phyloP scores from a whole-genome alignment of 2,329 filamentous ascomycete genomes.

The Botrytis porri region DNA sequence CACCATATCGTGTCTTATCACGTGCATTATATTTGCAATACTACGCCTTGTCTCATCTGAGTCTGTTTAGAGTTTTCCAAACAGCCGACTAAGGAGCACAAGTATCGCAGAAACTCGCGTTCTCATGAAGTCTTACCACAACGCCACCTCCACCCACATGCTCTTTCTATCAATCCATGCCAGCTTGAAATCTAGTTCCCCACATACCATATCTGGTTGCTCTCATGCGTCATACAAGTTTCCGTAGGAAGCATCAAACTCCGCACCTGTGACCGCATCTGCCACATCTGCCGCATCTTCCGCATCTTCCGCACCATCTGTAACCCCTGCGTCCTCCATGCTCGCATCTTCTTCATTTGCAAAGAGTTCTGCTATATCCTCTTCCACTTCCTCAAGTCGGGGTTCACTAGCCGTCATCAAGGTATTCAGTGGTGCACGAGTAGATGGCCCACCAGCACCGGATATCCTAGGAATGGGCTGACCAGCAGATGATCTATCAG shows the following conservation, averaged over 20 bases:
- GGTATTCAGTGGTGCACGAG: background rate
- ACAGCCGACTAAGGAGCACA: background rate
- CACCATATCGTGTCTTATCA: background rate
- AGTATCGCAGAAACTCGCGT: background rate
- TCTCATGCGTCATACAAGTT: background rate
- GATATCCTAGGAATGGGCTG: rapidly evolving
- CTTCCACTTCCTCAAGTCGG: rapidly evolving
- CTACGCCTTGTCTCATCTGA: background rate
- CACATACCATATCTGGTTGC: background rate
- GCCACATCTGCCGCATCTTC: no score
- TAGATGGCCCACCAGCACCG: background rate
- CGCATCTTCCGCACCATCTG: background rate
- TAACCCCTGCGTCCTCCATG: background rate
- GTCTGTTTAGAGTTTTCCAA: background rate
- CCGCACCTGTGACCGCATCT: background rate
- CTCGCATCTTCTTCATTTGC: background rate
- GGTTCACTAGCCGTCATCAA: no score
- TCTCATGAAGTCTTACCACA: background rate
- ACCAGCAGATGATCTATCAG: background rate
- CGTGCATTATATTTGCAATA: background rate
- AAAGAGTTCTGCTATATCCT: background rate
- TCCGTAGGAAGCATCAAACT: background rate
- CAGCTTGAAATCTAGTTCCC: background rate
- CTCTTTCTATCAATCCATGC: background rate
- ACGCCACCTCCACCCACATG: background rate